These are phyloP conservation scores for Gigaspora rosea DNA, from an alignment of 192 early-diverging fungal genomes.

Conservation along the genomic window DNA sequence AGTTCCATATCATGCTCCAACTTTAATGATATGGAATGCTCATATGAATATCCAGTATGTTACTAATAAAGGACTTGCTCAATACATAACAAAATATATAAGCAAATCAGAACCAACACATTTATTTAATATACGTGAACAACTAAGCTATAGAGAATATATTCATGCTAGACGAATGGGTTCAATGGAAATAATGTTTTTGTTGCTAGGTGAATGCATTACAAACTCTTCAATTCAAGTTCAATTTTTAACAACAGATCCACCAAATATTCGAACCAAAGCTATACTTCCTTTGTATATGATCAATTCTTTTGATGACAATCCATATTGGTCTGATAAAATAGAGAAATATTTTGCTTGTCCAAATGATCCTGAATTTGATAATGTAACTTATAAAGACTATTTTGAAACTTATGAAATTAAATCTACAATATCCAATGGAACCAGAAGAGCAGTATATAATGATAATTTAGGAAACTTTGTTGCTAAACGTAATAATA, in stretches of 20 bases:
- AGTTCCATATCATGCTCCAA: not conserved
- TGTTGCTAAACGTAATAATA: not conserved
- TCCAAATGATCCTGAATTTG: not conserved
- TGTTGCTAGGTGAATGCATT: not conserved
- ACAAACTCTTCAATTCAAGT: not conserved
- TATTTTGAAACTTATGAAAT: slow-evolving; percentile 21
- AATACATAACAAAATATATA: slow-evolving; percentile 14
- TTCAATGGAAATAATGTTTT: slow-evolving; percentile 16
- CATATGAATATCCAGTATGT: no score
- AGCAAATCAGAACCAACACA: slow-evolving; percentile 9
- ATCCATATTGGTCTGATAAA: slow-evolving; percentile 1
- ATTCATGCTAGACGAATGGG: not conserved
- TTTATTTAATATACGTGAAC: not conserved
- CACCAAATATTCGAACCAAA: no score
- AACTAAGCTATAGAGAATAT: not conserved
- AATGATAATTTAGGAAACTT: not conserved
- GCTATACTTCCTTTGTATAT: no score
- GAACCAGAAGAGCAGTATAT: not conserved
- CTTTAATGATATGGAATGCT: no score
- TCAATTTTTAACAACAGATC: no score
- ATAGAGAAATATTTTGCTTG: slow-evolving; percentile 15
- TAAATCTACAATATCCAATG: not conserved
- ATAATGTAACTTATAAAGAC: not conserved
- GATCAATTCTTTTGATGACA: not conserved
- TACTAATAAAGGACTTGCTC: not conserved